Evolutionary conservation across 495 filamentous ascomycete genomes (phyloP), one percentile per base, ranked within the genome.

Genomic region (Aspergillus nanangensis): DNA sequence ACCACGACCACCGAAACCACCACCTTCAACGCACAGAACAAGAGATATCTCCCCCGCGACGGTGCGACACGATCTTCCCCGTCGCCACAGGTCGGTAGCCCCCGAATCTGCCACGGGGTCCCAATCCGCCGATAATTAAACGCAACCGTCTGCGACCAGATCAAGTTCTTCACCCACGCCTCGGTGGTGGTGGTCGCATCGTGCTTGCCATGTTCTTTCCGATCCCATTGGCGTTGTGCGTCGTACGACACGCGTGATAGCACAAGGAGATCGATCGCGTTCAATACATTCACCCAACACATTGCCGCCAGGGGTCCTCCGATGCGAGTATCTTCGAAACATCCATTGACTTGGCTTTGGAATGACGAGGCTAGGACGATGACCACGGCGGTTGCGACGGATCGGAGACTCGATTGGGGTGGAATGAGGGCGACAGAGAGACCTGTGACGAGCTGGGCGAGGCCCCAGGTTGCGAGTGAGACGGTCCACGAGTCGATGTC

Each of bases 51-150:
- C 8, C 24, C 17, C 5, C 34, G 14, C 5, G 39, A 32, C 3
- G 47, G 44, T 0, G 5, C 3, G 1, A 37, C 46, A 15, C 35
- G 22, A 3, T 5, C 15, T 15, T 29, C 11, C 31, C 45, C 18
- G 25, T 49, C 49, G 0, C 8, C 3, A 0, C n/a, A n/a, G n/a
- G n/a, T n/a, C n/a, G 50, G 52, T 8, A 60, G 29, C 4, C 13
- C 32, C 3, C 19, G 8, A 24, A 56, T 50, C 25, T 53, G 44
- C 50, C 52, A 56, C 21, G 57, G 57, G 0, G 57, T 60, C 27
- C 45, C 32, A 38, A 60, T 52, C 18, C 57, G 57, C 10, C 57
- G 57, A 48, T 53, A 56, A 32, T 60, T 60, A 36, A 49, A 54
- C 5, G 53, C 32, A 17, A 52, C 42, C 7, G 8, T 23, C 14